Percentiles rank a stretch among this genome's conserved stretches.
These are phyloP conservation scores for Silene latifolia DNA, from an alignment of 148 eudicot species.

Conservation along the genomic window DNA sequence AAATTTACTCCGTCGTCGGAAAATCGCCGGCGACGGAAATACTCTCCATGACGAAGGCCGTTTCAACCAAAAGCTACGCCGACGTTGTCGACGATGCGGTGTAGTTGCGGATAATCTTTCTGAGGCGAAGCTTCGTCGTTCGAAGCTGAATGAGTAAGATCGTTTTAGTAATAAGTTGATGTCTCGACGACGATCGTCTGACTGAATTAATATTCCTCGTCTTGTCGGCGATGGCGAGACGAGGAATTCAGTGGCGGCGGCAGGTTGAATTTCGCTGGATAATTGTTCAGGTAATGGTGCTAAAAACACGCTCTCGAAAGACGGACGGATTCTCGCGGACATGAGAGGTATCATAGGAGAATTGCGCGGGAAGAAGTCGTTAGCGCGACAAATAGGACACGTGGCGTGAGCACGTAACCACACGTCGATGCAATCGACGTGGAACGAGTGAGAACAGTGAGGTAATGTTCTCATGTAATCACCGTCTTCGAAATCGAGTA, in stretches of 20 bases:
- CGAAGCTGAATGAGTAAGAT: slow-evolving; percentile 88
- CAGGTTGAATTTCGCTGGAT: slow-evolving; percentile 27
- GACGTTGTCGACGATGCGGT: slow-evolving; percentile 40
- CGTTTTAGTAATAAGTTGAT: slow-evolving; percentile 52
- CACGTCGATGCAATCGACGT: slow-evolving; percentile 86
- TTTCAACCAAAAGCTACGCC: slow-evolving; percentile 60
- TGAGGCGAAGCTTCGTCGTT: slow-evolving; percentile 53
- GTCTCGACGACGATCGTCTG: slow-evolving; percentile 40
- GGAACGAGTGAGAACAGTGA: slow-evolving; percentile 70
- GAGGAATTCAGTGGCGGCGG: neutral
- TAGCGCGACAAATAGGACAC: slow-evolving; percentile 89
- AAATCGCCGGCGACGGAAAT: slow-evolving; percentile 64
- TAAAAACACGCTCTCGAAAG: slow-evolving; percentile 44
- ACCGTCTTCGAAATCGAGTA: slow-evolving; percentile 70
- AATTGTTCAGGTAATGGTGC: slow-evolving; percentile 36
- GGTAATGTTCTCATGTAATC: slow-evolving; percentile 87
- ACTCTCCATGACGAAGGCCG: slow-evolving; percentile 51
- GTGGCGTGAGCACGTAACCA: slow-evolving; percentile 86
- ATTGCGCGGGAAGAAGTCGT: slow-evolving; percentile 33
- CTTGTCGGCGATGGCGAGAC: slow-evolving; percentile 22
- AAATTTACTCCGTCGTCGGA: slow-evolving; percentile 45
- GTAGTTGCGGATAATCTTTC: slow-evolving; percentile 61
- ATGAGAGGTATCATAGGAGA: slow-evolving; percentile 71
- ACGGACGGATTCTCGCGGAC: slow-evolving; percentile 76
- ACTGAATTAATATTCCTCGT: slow-evolving; percentile 19